Evolutionary conservation across 164 flowering plant species (phyloP), one percentile per base, ranked within the genome.

Genomic region (Nelumbo lutea): DNA sequence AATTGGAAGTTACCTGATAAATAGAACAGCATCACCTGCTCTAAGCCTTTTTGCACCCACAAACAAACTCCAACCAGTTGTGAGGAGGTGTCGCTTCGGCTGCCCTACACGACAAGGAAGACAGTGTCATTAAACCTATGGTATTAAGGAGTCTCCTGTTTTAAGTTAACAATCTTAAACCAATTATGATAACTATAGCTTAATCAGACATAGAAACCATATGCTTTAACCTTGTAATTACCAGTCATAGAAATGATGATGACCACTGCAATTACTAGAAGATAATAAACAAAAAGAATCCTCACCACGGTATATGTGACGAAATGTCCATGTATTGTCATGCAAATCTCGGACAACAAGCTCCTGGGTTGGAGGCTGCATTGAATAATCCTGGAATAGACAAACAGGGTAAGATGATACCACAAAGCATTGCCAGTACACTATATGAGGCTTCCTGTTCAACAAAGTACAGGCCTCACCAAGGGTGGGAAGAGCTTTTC

Each of bases 61-160:
- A 79, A 96, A 95, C 73, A 87, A 76, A 75, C 99, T 95, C 99
- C 99, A 95, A 13, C 99, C 99, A 47, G 97, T 95, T 50, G 99
- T 96, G 43, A 96, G 89, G 71, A 96, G 96, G 75, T 96, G 99
- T 52, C 99, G 72, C 76, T 93, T 96, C 40, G 99, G 99, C 85
- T 96, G 99, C 70, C 99, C 99, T 96, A 77, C 58, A 85, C 27
- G 66, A 69, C 41, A 69, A 53, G 5, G 39, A 40, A 60, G 59
- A 65, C 15, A 50, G 9, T 59, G 47, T 3, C 10, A 42, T 9
- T 8, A 42, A 13, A 41, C 6, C 5, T 4, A 61, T 27, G 6
- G 27, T 8, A 6, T 40, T 2, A 27, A 27, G 8, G 40, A 27
- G 40, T 57, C 27, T 27, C 27, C 27, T 27, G 27, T 27, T 27